Evolutionary conservation across 441 rosid species (phyloP), one percentile per base, ranked within the genome.

Genomic region (Erysimum cheiri): DNA sequence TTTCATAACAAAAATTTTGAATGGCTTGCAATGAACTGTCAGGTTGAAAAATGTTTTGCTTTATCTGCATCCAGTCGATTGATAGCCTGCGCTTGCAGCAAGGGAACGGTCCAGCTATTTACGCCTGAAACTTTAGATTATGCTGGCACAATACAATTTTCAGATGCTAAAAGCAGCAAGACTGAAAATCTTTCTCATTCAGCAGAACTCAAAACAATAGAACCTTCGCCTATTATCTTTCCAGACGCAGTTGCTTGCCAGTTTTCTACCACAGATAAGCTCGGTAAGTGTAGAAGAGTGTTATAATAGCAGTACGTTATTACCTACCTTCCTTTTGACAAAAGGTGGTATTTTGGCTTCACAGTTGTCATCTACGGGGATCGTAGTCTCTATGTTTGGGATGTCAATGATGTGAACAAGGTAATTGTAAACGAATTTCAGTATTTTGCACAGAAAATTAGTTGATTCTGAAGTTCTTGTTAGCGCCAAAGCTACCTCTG

Each of bases 161-260:
- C 89, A 37, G 83, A 74, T 77, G 83, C 83, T 79, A 84, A 82
- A 82, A 76, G 53, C 36, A 72, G 48, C 67, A 74, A 66, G 29
- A 67, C 5, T 35, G 79, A 72, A 67, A 72, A 41, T 70, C 80
- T 78, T 47, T 63, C 65, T 56, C 40, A 70, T 14, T 63, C 70
- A 32, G 49, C 22, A 48, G 66, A 75, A 26, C 8, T 55, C 0
- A 78, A 72, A 66, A 71, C 57, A 52, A 41, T 7, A 55, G 73
- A 78, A 67, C 76, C 58, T 68, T 78, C 78, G 32, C 72, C 43
- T 8, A 52, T 24, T 33, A 60, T 73, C 36, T 53, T 60, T 47
- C 96, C 98, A 41, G 92, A 88, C 59, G 95, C 93, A 78, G 73
- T 92, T 67, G 97, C 98, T 73, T 88, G 98, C 72, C 95, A 87